These are phyloP conservation scores for Triticum dicoccoides DNA, from an alignment of 176 grass and related monocot species.

Conservation along the genomic window DNA sequence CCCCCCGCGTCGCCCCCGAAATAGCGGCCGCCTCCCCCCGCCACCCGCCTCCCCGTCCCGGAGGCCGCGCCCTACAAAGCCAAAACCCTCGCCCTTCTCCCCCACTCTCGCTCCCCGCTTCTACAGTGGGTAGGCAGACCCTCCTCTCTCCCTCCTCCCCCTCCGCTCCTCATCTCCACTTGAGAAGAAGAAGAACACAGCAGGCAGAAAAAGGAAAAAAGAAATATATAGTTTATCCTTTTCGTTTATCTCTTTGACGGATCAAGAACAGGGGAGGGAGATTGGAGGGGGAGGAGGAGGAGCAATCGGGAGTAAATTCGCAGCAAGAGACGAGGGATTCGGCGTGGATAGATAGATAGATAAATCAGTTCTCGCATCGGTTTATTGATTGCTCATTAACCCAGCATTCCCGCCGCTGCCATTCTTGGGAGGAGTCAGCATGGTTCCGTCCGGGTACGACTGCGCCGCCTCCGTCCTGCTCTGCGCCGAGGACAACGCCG, in stretches of 20 bases:
- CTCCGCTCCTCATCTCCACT: conserved; percentile 12
- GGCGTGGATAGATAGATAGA: neutral
- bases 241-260: conserved; percentile 35
- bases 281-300: conserved; percentile 42
- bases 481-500: conserved; percentile 83
- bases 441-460: conserved; percentile 60
- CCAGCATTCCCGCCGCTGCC: conserved; percentile 3
- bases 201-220: conserved; percentile 20
- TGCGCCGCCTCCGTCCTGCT: conserved; percentile 79
- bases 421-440: conserved; percentile 36
- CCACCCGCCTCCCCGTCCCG: neutral
- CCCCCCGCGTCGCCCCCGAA: neutral
- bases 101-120: conserved; percentile 20
- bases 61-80: conserved; percentile 59
- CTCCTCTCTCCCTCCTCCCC: conserved; percentile 1
- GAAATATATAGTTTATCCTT: neutral
- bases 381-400: conserved; percentile 29
- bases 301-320: conserved; percentile 31
- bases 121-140: conserved; percentile 22
- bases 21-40: neutral
- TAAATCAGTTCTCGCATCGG: neutral
- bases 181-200: conserved; percentile 42
- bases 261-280: conserved; percentile 48
- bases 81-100: conserved; percentile 56
- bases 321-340: neutral